These are phyloP conservation scores for Theobroma cacao DNA, from an alignment of 345 rosid species.

Conservation along the genomic window DNA sequence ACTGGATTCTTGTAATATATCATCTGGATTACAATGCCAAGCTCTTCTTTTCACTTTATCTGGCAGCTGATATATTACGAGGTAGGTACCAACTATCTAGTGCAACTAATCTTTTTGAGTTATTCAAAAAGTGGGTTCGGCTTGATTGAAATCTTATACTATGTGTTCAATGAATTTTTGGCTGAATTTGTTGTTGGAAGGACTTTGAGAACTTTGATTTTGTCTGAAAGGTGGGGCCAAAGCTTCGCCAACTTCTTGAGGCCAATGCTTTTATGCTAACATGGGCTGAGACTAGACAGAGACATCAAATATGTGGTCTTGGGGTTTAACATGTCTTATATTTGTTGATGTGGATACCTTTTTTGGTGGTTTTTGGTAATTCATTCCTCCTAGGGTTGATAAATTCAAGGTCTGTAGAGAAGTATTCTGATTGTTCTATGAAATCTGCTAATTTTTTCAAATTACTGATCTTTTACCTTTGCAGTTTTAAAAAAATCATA, in stretches of 20 bases:
- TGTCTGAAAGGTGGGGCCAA: neutral
- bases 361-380: neutral
- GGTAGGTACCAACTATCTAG: neutral
- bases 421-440: neutral
- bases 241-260: neutral
- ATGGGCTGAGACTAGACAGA: neutral
- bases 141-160: neutral
- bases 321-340: no score
- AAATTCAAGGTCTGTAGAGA: neutral
- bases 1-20: constrained; percentile 24
- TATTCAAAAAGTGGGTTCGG: neutral
- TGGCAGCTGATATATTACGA: neutral
- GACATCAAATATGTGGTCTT: neutral
- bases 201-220: neutral
- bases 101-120: neutral
- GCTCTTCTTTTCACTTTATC: neutral
- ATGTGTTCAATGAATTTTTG: neutral
- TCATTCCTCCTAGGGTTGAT: neutral
- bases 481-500: neutral
- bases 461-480: neutral
- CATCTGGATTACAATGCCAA: constrained; percentile 3
- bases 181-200: neutral
- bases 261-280: neutral
- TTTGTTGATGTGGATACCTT: neutral
- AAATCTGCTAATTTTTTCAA: neutral